Conservation (phyloP, 176 grass and related monocot species). For the Melocanna baccifera region DNA sequence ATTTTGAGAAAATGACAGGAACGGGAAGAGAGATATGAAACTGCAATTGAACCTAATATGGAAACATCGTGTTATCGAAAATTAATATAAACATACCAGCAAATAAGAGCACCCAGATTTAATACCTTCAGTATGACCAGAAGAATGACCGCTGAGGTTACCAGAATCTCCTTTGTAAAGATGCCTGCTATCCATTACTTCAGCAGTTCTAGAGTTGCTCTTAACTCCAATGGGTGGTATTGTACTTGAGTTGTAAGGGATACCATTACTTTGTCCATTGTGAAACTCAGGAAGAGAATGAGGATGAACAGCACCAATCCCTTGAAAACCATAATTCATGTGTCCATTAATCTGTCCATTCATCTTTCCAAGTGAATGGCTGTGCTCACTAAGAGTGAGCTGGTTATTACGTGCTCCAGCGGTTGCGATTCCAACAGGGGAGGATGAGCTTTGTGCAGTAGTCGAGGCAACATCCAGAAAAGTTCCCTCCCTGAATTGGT, state of each 20-base stretch:
- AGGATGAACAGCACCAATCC: slow-evolving; percentile 50
- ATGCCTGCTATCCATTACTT: slow-evolving; percentile 49
- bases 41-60: background rate
- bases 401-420: slow-evolving; percentile 36
- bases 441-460: slow-evolving; percentile 30
- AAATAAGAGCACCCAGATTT: slow-evolving; percentile 30
- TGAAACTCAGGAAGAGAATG: slow-evolving; percentile 72
- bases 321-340: slow-evolving; percentile 59
- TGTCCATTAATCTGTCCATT: slow-evolving; percentile 28
- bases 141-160: slow-evolving; percentile 49
- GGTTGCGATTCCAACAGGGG: slow-evolving; percentile 54
- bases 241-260: slow-evolving; percentile 49
- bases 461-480: slow-evolving; percentile 25
- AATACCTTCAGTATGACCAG: slow-evolving; percentile 56
- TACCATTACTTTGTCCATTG: slow-evolving; percentile 47
- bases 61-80: background rate
- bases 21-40: background rate
- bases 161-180: slow-evolving; percentile 49
- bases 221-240: slow-evolving; percentile 50
- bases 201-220: slow-evolving; percentile 49
- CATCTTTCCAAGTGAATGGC: slow-evolving; percentile 58
- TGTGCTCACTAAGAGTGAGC: slow-evolving; percentile 38
- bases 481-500: slow-evolving; percentile 50
- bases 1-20: slow-evolving; percentile 38
- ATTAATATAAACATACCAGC: slow-evolving; percentile 13